Conservation (phyloP, 208 protist species). For the Leishmania braziliensis region DNA sequence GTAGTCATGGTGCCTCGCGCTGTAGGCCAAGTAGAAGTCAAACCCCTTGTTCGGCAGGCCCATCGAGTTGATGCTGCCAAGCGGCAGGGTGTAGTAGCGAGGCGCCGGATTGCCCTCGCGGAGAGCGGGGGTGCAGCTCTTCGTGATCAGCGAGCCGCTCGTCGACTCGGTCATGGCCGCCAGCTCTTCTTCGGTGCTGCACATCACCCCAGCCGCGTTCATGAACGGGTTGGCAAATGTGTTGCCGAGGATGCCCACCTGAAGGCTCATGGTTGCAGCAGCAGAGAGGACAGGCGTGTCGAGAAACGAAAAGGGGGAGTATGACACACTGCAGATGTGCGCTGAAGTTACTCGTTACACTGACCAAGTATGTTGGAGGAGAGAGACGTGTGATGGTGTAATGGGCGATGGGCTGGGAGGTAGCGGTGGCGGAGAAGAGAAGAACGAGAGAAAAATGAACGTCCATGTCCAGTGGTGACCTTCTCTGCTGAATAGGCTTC, state of each 20-base stretch:
- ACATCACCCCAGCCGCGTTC: constrained; percentile 87
- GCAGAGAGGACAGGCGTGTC: background rate
- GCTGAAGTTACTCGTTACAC: background rate
- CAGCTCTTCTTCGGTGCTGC: constrained; percentile 69
- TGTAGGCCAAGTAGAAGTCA: constrained; percentile 79
- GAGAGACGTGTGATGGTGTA: background rate
- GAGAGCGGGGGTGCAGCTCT: constrained; percentile 75
- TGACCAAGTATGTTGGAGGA: background rate
- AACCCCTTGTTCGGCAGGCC: constrained; percentile 88
- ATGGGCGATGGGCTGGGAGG: background rate
- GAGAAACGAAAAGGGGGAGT: background rate
- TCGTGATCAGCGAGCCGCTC: constrained; percentile 81
- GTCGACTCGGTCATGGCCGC: constrained; percentile 50
- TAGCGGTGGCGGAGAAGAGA: background rate
- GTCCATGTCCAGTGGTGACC: background rate
- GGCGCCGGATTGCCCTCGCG: constrained; percentile 85
- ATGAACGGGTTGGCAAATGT: constrained; percentile 86
- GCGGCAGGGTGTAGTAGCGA: constrained; percentile 66
- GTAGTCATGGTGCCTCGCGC: constrained; percentile 55
- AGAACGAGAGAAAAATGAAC: background rate
- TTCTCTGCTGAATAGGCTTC: background rate
- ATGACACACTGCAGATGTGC: background rate
- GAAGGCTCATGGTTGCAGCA: constrained; percentile 56
- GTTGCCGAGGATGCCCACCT: constrained; percentile 59
- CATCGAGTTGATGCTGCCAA: constrained; percentile 91